phyloP scores from a whole-genome alignment of 129 eudicot genomes.

The Pulicaria dysenterica region DNA sequence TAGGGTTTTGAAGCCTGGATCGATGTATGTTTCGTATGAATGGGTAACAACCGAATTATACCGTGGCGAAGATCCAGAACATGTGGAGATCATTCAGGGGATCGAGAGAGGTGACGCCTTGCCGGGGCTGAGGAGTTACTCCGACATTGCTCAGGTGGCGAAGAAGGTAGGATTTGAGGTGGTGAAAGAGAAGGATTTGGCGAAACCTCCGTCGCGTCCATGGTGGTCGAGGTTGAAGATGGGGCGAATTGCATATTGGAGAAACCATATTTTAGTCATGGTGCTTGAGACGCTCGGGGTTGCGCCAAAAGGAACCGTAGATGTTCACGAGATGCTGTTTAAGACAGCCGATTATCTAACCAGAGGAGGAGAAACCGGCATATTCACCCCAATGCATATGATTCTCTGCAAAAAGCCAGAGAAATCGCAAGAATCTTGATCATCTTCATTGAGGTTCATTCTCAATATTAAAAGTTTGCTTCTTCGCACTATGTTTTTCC shows the following conservation, averaged over 20 bases:
- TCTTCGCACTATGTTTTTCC: constrained; percentile 12
- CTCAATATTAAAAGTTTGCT: constrained; percentile 19
- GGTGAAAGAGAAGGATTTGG: constrained; percentile 74
- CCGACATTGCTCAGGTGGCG: constrained; percentile 67
- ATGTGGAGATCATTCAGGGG: constrained; percentile 80
- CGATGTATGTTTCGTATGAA: constrained; percentile 72
- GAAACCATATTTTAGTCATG: constrained; percentile 76
- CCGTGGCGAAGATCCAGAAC: constrained; percentile 56
- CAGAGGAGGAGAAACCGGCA: constrained; percentile 80
- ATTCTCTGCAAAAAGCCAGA: constrained; percentile 83
- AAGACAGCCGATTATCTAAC: constrained; percentile 80
- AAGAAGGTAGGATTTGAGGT: constrained; percentile 88
- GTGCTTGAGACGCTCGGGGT: constrained; percentile 69
- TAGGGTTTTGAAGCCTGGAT: constrained; percentile 85
- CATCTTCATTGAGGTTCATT: constrained; percentile 34
- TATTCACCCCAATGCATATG: constrained; percentile 91
- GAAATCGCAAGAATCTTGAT: constrained; percentile 33
- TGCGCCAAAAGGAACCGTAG: constrained; percentile 83
- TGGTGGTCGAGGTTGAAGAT: constrained; percentile 96
- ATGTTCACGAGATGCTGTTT: constrained; percentile 94
- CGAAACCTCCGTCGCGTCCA: constrained; percentile 76
- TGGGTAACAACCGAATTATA: constrained; percentile 87
- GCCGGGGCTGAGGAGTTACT: constrained; percentile 73
- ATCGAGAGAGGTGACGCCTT: constrained; percentile 91
- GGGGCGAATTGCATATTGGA: constrained; percentile 94